Conservation (phyloP, 179 eudicot species). For the Pouteria campechiana region DNA sequence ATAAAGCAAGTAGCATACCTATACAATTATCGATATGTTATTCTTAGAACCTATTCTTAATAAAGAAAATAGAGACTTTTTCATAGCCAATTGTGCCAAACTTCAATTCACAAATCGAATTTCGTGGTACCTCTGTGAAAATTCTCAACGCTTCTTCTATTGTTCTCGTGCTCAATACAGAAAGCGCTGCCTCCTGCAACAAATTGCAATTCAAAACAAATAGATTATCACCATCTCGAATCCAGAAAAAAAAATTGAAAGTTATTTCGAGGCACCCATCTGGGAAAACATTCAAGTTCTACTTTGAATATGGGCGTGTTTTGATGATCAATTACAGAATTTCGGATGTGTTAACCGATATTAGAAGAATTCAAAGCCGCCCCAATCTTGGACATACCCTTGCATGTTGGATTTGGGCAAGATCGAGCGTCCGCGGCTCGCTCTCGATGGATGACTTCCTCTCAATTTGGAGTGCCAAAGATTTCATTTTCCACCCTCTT, state of each 20-base stretch:
- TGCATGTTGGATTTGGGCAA: slow-evolving; percentile 32
- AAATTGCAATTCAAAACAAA: background rate
- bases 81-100: no score
- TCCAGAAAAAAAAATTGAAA: background rate
- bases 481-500: background rate
- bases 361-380: background rate
- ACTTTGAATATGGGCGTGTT: no score
- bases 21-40: no score
- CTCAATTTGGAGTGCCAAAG: slow-evolving; percentile 11
- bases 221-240: background rate
- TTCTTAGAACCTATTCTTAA: no score
- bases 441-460: slow-evolving; percentile 37
- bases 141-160: slow-evolving; percentile 36
- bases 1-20: no score
- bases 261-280: no score
- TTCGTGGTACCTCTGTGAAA: slow-evolving; percentile 48
- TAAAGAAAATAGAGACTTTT: no score
- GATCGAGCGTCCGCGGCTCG: slow-evolving; percentile 45
- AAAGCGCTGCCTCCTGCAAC: slow-evolving; percentile 35
- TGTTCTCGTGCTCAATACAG: slow-evolving; percentile 29
- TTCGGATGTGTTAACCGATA: background rate
- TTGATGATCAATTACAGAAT: no score
- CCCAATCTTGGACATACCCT: slow-evolving; percentile 18
- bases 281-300: no score
- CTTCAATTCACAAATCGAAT: no score